Base-by-base conservation (phyloP, 371 early-diverging fungal genomes). In the Amoeboaphelidium protococcarum region DNA sequence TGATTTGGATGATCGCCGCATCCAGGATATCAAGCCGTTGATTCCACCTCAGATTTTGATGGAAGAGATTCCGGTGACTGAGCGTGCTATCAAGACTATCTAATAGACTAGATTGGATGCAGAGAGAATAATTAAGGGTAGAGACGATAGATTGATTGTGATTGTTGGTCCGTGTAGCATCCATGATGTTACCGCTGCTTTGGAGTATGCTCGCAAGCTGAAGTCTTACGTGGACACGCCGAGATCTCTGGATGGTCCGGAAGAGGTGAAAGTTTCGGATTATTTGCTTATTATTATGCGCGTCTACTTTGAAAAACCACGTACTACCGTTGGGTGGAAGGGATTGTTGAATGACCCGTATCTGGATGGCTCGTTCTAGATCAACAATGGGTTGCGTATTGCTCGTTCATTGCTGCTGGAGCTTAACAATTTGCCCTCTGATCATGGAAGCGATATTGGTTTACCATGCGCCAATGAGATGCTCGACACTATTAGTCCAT, bases 161-260 rank as follows among this genome's bases (percentile, higher is more conserved):
- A 67, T 90, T 54, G 84, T 87, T n/a, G 91, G 91, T 23, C 91
- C 91, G 20, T 90, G 91, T 60, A 82, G 82, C 22, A 87, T 89
- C 50, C 90, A 89, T 54, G 84, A 87, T 51, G 66, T 73, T 26
- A 63, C 72, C 48, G 80, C 84, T 43, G 90, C 86, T 13, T 58
- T 78, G 27, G 84, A 82, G 50, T 90, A 90, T 58, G 85, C 71
- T 13, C 12, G 6, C 16, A 19, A 19, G 22, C 50, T 65, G 31
- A 57, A 47, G 47, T 47, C 57, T 46, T 25, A 61, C 44, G 56
- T 2, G 16, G n/a, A n/a, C n/a, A n/a, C n/a, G n/a, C n/a, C n/a
- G n/a, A n/a, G n/a, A n/a, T n/a, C n/a, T n/a, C n/a, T n/a, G n/a
- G n/a, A n/a, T n/a, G n/a, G n/a, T n/a, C n/a, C n/a, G n/a, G n/a